These are phyloP conservation scores for Wickerhamiella domercqiae DNA, from an alignment of 805 yeast genomes.

Conservation along the genomic window DNA sequence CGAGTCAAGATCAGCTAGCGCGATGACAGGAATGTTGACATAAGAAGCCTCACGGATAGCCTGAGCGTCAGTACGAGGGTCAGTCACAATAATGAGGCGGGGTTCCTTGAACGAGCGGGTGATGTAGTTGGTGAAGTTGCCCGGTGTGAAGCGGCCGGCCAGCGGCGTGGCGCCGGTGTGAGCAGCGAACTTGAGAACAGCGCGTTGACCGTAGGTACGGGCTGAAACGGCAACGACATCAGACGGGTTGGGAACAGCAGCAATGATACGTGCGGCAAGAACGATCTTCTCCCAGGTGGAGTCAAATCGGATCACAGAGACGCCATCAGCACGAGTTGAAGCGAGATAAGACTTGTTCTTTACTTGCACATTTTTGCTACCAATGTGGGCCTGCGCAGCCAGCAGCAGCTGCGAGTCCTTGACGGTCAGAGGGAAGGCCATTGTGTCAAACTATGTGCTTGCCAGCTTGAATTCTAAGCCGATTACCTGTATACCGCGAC, in stretches of 20 bases:
- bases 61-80: constrained; percentile 99
- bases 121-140: constrained; percentile 99
- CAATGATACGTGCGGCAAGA: constrained; percentile 98
- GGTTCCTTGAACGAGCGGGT: constrained; percentile 99
- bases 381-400: constrained; percentile 99
- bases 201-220: constrained; percentile 99
- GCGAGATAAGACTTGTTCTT: constrained; percentile 20
- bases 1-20: constrained; percentile 96
- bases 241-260: constrained; percentile 96
- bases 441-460: constrained; percentile 1
- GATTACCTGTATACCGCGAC: too few relatives aligned
- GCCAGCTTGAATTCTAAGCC: too few relatives aligned
- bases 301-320: constrained; percentile 93
- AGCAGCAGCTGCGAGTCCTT: constrained; percentile 97
- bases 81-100: constrained; percentile 97
- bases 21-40: constrained; percentile 99
- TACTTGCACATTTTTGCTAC: constrained; percentile 98
- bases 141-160: constrained; percentile 99
- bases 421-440: constrained; percentile 48
- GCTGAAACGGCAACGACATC: constrained; percentile 98
- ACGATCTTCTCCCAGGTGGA: constrained; percentile 99
- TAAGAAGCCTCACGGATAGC: constrained; percentile 99
- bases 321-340: constrained; percentile 53
- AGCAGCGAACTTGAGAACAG: constrained; percentile 97
- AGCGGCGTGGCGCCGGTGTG: constrained; percentile 99